Base-by-base conservation (phyloP, 129 eudicot genomes). In the Oenanthe sinensis region DNA sequence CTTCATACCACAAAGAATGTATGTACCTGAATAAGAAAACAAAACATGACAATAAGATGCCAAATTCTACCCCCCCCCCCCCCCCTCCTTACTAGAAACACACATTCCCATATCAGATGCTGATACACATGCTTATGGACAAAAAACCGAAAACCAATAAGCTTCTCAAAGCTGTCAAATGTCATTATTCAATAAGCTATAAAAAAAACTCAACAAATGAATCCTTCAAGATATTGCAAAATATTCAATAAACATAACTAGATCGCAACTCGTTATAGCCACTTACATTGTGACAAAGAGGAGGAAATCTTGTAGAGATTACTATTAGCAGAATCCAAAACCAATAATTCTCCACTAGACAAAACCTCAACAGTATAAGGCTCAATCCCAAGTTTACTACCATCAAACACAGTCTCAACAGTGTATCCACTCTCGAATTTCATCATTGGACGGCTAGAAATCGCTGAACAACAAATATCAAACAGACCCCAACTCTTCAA, bases 341-440 rank as follows among this genome's bases (percentile, higher is more conserved):
- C 86, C 54, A 95, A 88, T 54, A 95, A 93, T 80, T 95, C 98
- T 20, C 98, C 98, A 78, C 81, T 91, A 42, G 98, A 87, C 85
- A 95, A 82, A 55, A 95, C 81, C 76, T 90, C 93, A 28, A 95
- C 91, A 75, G 94, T 79, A 62, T 87, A 84, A 77, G 98, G 98
- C 73, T 95, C 98, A 81, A 95, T 90, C 28, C 98, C 98, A 80
- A 95, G 98, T 80, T 91, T 95, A 84, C 98, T 95, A 28, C 98
- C 98, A 85, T 95, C 98, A 77, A 95, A 95, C 78, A 95, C 97
- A 2, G 98, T 95, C 86, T 95, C 98, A 49, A 95, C 98, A 55
- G 69, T 82, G 60, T 95, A 95, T 16, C 97, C 98, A 71, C 98
- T 87, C 87, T 95, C 98, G 76, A 91, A 95, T 55, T 91, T 91